Conservation (phyloP, 352 stramenopile genomes). For the Phytophthora tubulina region DNA sequence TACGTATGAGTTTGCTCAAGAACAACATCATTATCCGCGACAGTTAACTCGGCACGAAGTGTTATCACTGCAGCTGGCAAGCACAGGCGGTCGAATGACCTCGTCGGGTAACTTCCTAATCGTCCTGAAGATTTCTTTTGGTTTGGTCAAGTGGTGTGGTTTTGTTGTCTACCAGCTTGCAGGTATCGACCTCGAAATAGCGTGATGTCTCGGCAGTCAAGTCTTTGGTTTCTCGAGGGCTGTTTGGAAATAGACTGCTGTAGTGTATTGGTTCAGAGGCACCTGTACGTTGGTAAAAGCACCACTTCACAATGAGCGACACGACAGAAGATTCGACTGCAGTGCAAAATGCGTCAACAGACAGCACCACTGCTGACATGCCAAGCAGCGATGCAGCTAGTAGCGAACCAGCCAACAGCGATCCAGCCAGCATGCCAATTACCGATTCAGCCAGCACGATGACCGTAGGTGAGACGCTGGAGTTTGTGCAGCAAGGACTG, state of each 20-base stretch:
- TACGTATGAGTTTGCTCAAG: constrained; percentile 90
- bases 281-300: too few species aligned
- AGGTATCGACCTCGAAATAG: constrained; percentile 20
- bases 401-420: too few species aligned
- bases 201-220: not conserved
- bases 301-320: constrained; percentile 14
- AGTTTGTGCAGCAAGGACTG: constrained; percentile 63
- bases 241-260: constrained; percentile 4
- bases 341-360: not conserved
- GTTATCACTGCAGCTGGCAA: constrained; percentile 6
- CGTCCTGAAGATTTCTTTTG: constrained; percentile 17
- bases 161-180: constrained; percentile 3
- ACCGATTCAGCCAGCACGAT: not conserved
- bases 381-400: not conserved
- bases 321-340: not conserved
- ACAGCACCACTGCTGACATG: not conserved
- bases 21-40: constrained; percentile 87
- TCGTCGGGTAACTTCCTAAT: constrained; percentile 26
- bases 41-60: constrained; percentile 36
- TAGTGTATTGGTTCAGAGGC: not conserved
- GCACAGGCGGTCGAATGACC: not conserved
- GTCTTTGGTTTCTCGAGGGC: constrained; percentile 19
- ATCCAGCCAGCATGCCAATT: not conserved
- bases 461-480: constrained; percentile 42
- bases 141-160: not conserved